Evolutionary conservation across 139 green algal genomes (phyloP), one percentile per base, ranked within the genome.

Genomic region (Choricystis sp.): DNA sequence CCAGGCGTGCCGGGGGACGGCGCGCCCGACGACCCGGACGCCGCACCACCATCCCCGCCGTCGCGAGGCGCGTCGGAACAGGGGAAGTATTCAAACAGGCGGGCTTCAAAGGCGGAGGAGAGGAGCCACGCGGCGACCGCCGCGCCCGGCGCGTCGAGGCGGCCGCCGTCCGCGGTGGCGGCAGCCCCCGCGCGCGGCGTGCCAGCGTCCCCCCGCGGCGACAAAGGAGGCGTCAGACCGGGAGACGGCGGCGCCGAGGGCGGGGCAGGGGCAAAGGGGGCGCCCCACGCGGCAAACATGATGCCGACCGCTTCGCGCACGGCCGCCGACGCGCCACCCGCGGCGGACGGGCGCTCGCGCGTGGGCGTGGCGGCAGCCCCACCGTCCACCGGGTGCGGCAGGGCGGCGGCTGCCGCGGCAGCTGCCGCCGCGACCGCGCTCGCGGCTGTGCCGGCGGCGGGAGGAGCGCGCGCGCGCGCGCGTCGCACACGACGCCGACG

Each of bases 231-330:
- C 20, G 49, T 20, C 20, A 57, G 49, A 27, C 20, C 30, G 24
- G 60, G 60, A 65, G 19, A 20, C 24, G 26, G 60, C 19, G 60
- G 57, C 20, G 20, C 2, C 59, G 29, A 2, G 4, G 40, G 29
- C 66, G 0, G 3, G 72, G 66, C 72, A 16, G 40, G 40, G 9
- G 16, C 40, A 52, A 92, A 91, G 55, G 85, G 83, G 4, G 81
- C 64, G 29, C 66, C 71, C 86, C 86, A 94, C 28, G 75, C 76
- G 31, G 59, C 62, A 77, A 90, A 83, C 63, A 85, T 80, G 28
- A 78, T 78, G 23, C 70, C 71, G 14, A 92, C 77, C 19, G 86
- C 86, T 67, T 91, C 86, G 78, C 90, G 92, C 49, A 94, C 84
- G 58, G 90, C 85, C 69, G 58, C 82, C 80, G 49, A 76, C 76